Conservation (phyloP, 2,329 filamentous ascomycete genomes). For the Cladosporium sp. region DNA sequence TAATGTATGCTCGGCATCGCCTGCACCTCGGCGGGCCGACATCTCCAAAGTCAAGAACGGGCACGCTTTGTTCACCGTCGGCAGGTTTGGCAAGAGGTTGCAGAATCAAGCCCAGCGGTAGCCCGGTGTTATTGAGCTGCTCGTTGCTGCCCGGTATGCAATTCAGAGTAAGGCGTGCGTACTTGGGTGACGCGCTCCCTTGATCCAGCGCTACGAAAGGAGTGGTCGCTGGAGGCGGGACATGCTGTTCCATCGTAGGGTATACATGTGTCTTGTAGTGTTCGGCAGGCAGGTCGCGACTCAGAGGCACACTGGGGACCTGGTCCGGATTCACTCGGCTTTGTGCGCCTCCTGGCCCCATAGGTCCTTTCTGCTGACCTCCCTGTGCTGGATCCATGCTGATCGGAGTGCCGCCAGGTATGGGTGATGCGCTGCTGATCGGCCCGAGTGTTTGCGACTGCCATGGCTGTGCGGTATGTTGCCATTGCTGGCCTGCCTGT, state of each 20-base stretch:
- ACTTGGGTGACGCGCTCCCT: slow-evolving; percentile 94
- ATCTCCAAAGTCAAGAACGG: slow-evolving; percentile 93
- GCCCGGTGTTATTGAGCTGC: slow-evolving; percentile 72
- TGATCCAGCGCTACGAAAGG: slow-evolving; percentile 95
- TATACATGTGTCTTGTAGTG: slow-evolving; percentile 87
- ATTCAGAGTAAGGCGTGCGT: slow-evolving; percentile 86
- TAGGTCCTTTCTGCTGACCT: slow-evolving; percentile 26
- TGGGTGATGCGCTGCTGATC: slow-evolving; percentile 22
- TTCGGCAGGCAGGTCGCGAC: slow-evolving; percentile 77
- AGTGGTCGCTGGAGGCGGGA: slow-evolving; percentile 82
- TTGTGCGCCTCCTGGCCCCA: slow-evolving; percentile 50
- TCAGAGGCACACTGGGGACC: slow-evolving; percentile 84
- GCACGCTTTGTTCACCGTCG: slow-evolving; percentile 81
- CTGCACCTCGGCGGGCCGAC: slow-evolving; percentile 85
- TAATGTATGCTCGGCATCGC: slow-evolving; percentile 93
- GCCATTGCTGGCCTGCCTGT: slow-evolving; percentile 39
- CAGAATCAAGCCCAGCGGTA: slow-evolving; percentile 83
- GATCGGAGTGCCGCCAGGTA: slow-evolving; percentile 32
- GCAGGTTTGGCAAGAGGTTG: slow-evolving; percentile 85
- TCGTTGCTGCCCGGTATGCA: slow-evolving; percentile 85
- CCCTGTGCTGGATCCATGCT: slow-evolving; percentile 29
- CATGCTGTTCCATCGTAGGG: slow-evolving; percentile 90
- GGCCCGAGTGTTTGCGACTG: slow-evolving; percentile 31
- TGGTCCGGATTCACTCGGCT: slow-evolving; percentile 85
- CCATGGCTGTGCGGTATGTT: slow-evolving; percentile 39